Conservation (phyloP, 2,329 filamentous ascomycete genomes). For the Aspergillus spinulosporus region DNA sequence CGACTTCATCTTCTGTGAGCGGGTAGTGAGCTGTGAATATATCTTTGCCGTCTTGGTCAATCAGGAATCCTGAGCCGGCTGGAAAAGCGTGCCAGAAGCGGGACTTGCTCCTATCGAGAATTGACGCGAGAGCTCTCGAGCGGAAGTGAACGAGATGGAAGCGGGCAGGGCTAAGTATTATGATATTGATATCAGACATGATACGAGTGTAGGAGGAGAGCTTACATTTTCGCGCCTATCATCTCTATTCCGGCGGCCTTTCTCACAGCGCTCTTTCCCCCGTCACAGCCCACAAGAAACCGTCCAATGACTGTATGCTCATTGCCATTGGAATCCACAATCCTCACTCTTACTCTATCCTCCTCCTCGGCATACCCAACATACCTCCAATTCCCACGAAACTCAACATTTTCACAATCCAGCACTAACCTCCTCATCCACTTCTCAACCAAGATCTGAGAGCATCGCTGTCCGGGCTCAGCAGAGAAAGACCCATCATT, state of each 20-base stretch:
- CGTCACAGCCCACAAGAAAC: conserved; percentile 34
- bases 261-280: conserved; percentile 29
- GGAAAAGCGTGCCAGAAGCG: conserved; percentile 39
- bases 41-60: conserved; percentile 36
- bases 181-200: background rate
- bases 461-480: conserved; percentile 36
- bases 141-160: conserved; percentile 36
- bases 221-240: conserved; percentile 30
- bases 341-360: conserved; percentile 18
- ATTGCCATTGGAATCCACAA: conserved; percentile 22
- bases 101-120: conserved; percentile 21
- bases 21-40: conserved; percentile 36
- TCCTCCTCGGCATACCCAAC: conserved; percentile 19
- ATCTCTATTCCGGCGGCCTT: conserved; percentile 25
- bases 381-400: conserved; percentile 10
- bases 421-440: conserved; percentile 33
- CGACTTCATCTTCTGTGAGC: conserved; percentile 16
- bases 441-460: conserved; percentile 36
- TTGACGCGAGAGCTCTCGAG: conserved; percentile 28
- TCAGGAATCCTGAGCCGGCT: conserved; percentile 26
- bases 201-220: too few species aligned
- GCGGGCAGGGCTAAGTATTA: background rate
- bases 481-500: conserved; percentile 37
- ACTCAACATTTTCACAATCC: background rate
- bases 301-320: conserved; percentile 21